Evolutionary conservation across 805 yeast genomes (phyloP).

Genomic region (Starmera caribaea): DNA sequence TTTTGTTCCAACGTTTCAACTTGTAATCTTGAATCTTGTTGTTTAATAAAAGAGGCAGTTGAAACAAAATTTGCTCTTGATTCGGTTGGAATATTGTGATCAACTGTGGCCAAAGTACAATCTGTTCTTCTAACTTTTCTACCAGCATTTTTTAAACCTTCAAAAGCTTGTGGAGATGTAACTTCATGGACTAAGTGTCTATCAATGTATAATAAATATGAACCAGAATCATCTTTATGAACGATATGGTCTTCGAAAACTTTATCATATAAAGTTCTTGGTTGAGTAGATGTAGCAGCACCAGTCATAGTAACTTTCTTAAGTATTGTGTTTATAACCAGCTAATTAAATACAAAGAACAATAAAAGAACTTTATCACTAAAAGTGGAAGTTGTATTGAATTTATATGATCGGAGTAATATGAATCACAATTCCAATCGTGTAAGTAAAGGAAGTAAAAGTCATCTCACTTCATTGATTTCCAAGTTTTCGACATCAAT

Average conservation of each 20-base stretch:
- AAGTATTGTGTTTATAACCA: too few species aligned
- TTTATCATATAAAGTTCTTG: slow-evolving; percentile 87
- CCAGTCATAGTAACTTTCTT: slow-evolving; percentile 14
- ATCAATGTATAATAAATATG: slow-evolving; percentile 83
- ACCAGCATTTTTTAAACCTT: slow-evolving; percentile 82
- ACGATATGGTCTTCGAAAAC: slow-evolving; percentile 93
- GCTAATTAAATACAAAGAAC: too few species aligned
- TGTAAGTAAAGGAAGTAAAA: too few species aligned
- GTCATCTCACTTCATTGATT: too few species aligned
- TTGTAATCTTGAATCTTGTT: slow-evolving; percentile 87
- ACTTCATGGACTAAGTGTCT: slow-evolving; percentile 98
- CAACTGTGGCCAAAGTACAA: slow-evolving; percentile 91
- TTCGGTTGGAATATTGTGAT: slow-evolving; percentile 94
- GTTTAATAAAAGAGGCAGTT: slow-evolving; percentile 72
- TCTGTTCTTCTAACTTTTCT: slow-evolving; percentile 86
- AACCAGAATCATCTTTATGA: slow-evolving; percentile 80
- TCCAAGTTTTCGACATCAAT: too few species aligned
- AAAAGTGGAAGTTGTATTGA: too few species aligned
- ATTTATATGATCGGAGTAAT: too few species aligned
- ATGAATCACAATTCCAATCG: too few species aligned
- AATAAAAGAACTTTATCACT: too few species aligned
- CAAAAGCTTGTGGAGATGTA: slow-evolving; percentile 98
- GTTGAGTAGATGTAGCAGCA: slow-evolving; percentile 25
- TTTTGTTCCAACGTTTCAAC: slow-evolving; percentile 88
- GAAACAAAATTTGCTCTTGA: slow-evolving; percentile 72